Evolutionary conservation across 805 yeast genomes (phyloP), one percentile per base, ranked within the genome.

Genomic region (Candida hungchunana): DNA sequence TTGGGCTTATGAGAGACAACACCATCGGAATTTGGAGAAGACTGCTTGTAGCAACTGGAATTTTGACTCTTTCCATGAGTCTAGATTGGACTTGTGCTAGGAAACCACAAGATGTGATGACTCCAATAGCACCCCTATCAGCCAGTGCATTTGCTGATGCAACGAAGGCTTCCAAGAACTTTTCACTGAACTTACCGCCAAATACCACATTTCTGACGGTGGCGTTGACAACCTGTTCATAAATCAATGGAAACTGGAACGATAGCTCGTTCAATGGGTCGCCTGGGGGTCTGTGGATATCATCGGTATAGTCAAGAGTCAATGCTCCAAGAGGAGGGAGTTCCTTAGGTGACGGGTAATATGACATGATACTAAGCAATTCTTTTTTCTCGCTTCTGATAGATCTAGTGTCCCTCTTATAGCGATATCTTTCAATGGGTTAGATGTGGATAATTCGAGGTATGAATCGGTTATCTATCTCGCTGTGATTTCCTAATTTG

Each of bases 51-150:
- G 59, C 63, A 18, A 62, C 53, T 19, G 66, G 65, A 18, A 59
- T 51, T 7, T 47, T 40, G 19, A 50, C 46, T 36, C 40, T 39
- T 2, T 40, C 41, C 3, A 52, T 43, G 7, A 60, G 21, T 13
- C 55, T 42, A 9, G 42, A 20, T 29, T 61, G 64, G 14, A 54
- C 43, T 26, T 56, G 58, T 2, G 63, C 60, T 4, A 61, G 46
- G 39, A 60, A 61, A 10, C 64, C 65, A 46, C 65, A 61, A 3
- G 64, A 57, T 5, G 64, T 59, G 16, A 58, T 52, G 11, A 58
- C 43, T 13, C 63, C 65, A 34, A 57, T 41, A 7, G 62, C 62
- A 8, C 66, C 66, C 26, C 51, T 48, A 1, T 46, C 44, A 11
- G 49, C 51, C 10, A 60, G 36, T n/a, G 37, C 43, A 13, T 47